Evolutionary conservation across 495 filamentous ascomycete genomes (phyloP), one percentile per base, ranked within the genome.

Genomic region (Aspergillus ellipticus): DNA sequence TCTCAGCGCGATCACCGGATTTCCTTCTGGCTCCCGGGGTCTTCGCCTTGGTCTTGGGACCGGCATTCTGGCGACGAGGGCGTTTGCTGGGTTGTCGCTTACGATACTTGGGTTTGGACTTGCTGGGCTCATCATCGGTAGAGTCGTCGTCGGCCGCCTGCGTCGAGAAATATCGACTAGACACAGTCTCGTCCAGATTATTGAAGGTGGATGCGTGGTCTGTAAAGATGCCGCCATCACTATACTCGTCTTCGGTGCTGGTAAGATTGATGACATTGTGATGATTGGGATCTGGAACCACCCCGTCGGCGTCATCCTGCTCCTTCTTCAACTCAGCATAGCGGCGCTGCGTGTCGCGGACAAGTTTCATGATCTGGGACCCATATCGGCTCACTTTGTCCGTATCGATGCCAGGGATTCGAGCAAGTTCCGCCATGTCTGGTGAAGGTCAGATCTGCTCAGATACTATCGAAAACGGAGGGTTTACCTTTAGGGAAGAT

Each of bases 321-420:
- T 73, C 76, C 29, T 67, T 56, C 53, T 69, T 85, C 63, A 90
- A 82, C 49, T 83, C 80, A 15, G 76, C 71, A 61, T 90, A 90
- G 20, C 80, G 73, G 1, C 68, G 57, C 24, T 80, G 76, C 26
- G 79, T 80, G 28, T 79, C 71, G 17, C 73, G 72, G 11, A 94
- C 74, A 7, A 96, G 66, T 10, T 80, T 79, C 10, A 92, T 63
- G 51, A 97, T 87, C 31, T 74, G 70, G 24, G 70, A 70, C 16
- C 92, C 91, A 63, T 88, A 89, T n/a, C 73, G 73, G 6, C 79
- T 64, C 20, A 94, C 88, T 65, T 85, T 89, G 19, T 89, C 84
- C 9, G 68, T 59, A 49, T 90, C 84, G 51, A 96, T 87, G 11
- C 82, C 83, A 0, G 79, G 81, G 53, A 97, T 89, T 4, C 68